Base-by-base conservation (phyloP, 2,329 filamentous ascomycete species). In the Fulvia fulva region DNA sequence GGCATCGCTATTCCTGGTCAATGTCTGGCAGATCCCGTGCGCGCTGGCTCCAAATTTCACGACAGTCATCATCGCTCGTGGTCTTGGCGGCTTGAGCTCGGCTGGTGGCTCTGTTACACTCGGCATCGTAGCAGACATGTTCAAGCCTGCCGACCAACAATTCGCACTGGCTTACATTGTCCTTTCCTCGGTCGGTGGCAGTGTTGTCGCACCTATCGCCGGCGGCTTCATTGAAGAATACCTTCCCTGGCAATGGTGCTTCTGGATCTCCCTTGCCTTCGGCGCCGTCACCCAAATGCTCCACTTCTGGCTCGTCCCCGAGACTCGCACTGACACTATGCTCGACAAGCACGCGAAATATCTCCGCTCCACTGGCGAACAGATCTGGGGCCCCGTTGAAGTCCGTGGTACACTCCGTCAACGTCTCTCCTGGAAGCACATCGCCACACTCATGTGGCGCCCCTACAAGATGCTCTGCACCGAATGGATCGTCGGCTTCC, bases 261-360 rank as follows among this genome's bases (percentile, higher is more conserved):
- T 93, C 71, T 94, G 90, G 90, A 88, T 93, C 59, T 89, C 92
- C 73, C 82, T 93, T 62, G 91, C 92, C 65, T 85, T 93, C 54
- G 89, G 90, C 19, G 87, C 75, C 8, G 80, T 83, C 32, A 83
- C 90, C 2, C 89, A 92, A 69, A 19, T 83, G 4, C 68, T 89
- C 4, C 68, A 71, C 22, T 49, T 67, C 44, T 68, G 88, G 58
- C 28, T 58, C 22, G 89, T 93, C 1, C 89, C 89, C 1, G 90
- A 94, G 73, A 94, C 90, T 0, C 81, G 90, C 53, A 83, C 85
- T 0, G 90, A 87, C 4, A 83, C 91, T 60, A 78, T 93, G 75
- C 85, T 94, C 78, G 87, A 92, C 74, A 78, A 78, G 1, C 88
- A 91, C 56, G 90, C 90, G 25, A 89, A 89, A 78, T 83, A 82